Conservation (phyloP, 768 basidiomycete species). For the Macrolepiota albuminosa region DNA sequence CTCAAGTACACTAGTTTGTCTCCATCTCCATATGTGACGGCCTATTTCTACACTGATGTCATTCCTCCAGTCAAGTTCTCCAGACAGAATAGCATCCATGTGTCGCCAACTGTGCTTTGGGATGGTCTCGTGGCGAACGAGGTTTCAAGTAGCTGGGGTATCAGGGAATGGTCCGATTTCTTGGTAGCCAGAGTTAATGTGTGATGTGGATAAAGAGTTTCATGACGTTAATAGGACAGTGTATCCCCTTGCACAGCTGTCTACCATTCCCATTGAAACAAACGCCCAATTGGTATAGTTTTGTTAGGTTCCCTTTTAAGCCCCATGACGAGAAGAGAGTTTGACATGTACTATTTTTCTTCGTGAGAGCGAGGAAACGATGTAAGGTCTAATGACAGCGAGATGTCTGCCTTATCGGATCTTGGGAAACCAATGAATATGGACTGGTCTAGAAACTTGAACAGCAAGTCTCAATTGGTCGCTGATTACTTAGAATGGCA, state of each 20-base stretch:
- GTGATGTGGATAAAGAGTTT: slow-evolving; percentile 19
- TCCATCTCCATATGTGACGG: background rate
- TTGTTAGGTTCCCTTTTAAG: background rate
- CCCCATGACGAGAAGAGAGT: background rate
- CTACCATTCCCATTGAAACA: background rate
- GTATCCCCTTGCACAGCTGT: background rate
- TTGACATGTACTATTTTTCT: background rate
- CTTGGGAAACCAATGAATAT: background rate
- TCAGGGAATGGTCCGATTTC: slow-evolving; percentile 78
- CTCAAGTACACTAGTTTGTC: slow-evolving; percentile 78
- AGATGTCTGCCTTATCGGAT: background rate
- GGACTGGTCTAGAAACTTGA: background rate
- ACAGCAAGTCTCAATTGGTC: background rate
- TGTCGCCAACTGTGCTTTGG: slow-evolving; percentile 80
- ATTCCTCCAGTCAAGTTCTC: slow-evolving; percentile 72
- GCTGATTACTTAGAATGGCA: background rate
- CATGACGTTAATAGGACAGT: background rate
- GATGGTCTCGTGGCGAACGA: slow-evolving; percentile 71
- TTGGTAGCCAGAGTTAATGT: slow-evolving; percentile 52
- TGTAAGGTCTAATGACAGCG: background rate
- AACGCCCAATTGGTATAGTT: too few relatives aligned
- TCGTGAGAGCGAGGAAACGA: background rate
- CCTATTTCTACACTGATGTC: background rate
- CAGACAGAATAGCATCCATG: slow-evolving; percentile 88
- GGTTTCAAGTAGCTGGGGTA: slow-evolving; percentile 78